Evolutionary conservation across 139 green algal genomes (phyloP), one percentile per base, ranked within the genome.

Genomic region (Closterium sp.): DNA sequence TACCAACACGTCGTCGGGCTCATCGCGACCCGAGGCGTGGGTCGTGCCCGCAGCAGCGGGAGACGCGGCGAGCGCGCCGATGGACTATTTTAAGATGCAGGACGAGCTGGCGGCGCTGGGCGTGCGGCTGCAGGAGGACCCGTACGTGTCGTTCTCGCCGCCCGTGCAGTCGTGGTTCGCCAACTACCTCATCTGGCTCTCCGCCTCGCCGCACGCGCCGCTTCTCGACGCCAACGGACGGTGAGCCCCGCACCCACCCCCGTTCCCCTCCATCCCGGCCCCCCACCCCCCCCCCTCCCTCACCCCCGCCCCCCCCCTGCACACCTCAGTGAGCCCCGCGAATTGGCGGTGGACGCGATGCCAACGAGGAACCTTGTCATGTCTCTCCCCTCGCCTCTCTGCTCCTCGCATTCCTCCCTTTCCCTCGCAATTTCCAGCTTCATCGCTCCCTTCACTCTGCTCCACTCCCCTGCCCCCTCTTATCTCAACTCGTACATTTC

Each of bases 61-160:
- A n/a, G n/a, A n/a, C n/a, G n/a, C n/a, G n/a, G n/a, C n/a, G n/a
- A n/a, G n/a, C n/a, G n/a, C 12, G 55, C 88, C 94, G n/a, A n/a
- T 87, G 31, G 88, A 93, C 84, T 95, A 94, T 76, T 95, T 92
- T n/a, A 35, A 92, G 43, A 88, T 93, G 85, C 89, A 94, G 88
- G 91, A 95, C 76, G 90, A 96, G 86, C 76, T 95, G n/a, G 81
- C 16, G 30, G 84, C 34, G 28, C 83, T 95, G 19, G 5, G 25
- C 34, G 55, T 25, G 55, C 55, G 55, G 12, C 16, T 76, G 16
- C 55, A 76, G 55, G 55, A 16, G 10, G 55, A 88, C 32, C 85
- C 33, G 85, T 81, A 86, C 19, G 31, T 91, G 31, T 64, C 88
- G 66, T 30, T 25, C 66, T 32, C 19, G 21, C 88, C 88, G 33